A percentile compares a stretch with the other conserved stretches of the same genome.
phyloP scores from a whole-genome alignment of 2,329 filamentous ascomycete genomes.

The Pseudocercospora musae region DNA sequence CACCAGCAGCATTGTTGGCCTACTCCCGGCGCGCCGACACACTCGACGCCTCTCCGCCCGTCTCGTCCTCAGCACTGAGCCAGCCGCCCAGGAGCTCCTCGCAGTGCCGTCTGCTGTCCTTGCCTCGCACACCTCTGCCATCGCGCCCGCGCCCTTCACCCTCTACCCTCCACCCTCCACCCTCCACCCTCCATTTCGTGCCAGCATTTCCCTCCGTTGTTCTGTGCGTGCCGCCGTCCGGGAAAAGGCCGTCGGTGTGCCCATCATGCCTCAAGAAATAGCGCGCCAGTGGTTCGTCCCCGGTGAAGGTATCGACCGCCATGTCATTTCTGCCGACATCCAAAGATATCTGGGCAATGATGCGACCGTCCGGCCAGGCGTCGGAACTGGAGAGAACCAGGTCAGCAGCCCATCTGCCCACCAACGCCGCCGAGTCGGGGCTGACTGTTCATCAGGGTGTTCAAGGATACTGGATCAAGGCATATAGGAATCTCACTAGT shows the following conservation, averaged over 20 bases:
- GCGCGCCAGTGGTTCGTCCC: slow-evolving; percentile 49
- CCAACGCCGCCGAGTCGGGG: slow-evolving; percentile 4
- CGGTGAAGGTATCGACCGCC: slow-evolving; percentile 49
- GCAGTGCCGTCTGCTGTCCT: not conserved
- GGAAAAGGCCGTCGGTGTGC: slow-evolving; percentile 4
- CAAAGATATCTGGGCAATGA: slow-evolving; percentile 51
- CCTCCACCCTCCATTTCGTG: not conserved
- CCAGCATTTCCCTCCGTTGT: not conserved
- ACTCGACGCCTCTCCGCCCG: no score
- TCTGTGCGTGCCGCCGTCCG: not conserved
- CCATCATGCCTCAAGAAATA: slow-evolving; percentile 35
- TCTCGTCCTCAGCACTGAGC: slow-evolving; percentile 5
- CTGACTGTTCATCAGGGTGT: slow-evolving; percentile 38
- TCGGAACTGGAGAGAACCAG: slow-evolving; percentile 45
- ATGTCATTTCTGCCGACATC: slow-evolving; percentile 53
- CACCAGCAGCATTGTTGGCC: slow-evolving; percentile 18
- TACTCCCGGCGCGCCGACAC: no score
- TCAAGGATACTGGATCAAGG: slow-evolving; percentile 51
- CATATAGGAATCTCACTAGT: slow-evolving; percentile 50
- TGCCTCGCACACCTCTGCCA: not conserved
- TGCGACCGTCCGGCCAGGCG: slow-evolving; percentile 49
- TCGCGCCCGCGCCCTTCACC: no score
- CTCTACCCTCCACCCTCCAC: no score
- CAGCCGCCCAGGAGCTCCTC: not conserved
- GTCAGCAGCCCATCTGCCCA: slow-evolving; percentile 33